Conservation (phyloP, 441 rosid species). For the Populus tomentosa region DNA sequence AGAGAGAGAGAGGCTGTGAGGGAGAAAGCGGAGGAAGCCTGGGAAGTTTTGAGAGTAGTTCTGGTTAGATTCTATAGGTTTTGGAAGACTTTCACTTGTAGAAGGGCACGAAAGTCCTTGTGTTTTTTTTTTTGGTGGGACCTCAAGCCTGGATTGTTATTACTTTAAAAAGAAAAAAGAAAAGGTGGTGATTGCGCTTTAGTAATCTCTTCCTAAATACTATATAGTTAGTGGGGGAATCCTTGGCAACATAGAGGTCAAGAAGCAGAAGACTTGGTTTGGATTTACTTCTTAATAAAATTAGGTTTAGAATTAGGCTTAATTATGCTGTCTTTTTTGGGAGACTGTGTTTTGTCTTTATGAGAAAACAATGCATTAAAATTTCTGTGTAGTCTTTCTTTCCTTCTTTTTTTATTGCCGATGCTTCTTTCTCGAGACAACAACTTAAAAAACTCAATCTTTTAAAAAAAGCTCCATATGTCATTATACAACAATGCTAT, state of each 20-base stretch:
- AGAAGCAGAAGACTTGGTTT: not conserved
- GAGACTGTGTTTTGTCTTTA: not conserved
- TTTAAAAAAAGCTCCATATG: too few relatives aligned
- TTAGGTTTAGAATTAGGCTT: not conserved
- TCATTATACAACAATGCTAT: too few relatives aligned
- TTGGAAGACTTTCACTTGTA: not conserved
- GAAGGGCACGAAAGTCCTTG: not conserved
- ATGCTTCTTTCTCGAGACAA: not conserved
- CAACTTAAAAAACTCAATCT: too few relatives aligned
- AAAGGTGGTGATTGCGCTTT: not conserved
- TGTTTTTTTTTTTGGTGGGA: too few relatives aligned
- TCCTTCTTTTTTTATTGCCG: not conserved
- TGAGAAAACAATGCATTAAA: not conserved
- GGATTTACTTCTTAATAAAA: not conserved
- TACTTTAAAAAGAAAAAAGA: too few relatives aligned
- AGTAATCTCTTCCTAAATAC: not conserved
- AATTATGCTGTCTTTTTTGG: too few relatives aligned
- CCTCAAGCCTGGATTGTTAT: too few relatives aligned
- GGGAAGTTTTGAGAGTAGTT: not conserved
- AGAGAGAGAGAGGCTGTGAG: not conserved
- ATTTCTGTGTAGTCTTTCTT: too few relatives aligned
- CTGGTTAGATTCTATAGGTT: conserved; percentile 17
- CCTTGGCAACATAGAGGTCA: not conserved
- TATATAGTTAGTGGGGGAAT: not conserved
- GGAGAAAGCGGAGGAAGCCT: not conserved